Percentiles rank a stretch among this genome's conserved stretches.
phyloP scores from a whole-genome alignment of 1,284 basidiomycete genomes.

The Apiotrichum sp. region DNA sequence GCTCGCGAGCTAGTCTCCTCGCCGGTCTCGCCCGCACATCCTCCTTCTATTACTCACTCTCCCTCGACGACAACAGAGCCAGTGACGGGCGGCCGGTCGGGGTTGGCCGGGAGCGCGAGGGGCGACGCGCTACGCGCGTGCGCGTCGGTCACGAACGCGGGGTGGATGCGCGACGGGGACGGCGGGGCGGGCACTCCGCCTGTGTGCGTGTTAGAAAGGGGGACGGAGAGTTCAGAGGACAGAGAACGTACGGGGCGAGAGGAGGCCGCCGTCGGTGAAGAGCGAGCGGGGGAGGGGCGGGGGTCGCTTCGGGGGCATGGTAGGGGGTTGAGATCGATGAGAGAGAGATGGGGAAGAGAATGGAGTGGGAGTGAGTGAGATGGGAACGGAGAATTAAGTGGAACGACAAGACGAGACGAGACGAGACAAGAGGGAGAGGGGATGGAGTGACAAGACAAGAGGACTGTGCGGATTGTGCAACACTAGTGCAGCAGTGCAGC shows the following conservation, averaged over 20 bases:
- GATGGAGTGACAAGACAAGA: too few species aligned
- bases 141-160: slow-evolving; percentile 35
- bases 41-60: background rate
- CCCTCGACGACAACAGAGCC: slow-evolving; percentile 6
- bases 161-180: slow-evolving; percentile 34
- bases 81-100: background rate
- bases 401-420: background rate
- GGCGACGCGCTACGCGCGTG: slow-evolving; percentile 23
- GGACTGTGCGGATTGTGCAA: too few species aligned
- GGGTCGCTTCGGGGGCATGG: slow-evolving; percentile 36
- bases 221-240: background rate
- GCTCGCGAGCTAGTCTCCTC: background rate
- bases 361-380: background rate
- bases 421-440: too few species aligned
- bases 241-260: slow-evolving; percentile 31
- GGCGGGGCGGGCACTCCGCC: slow-evolving; percentile 33
- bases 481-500: too few species aligned
- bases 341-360: too few species aligned
- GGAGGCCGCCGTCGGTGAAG: slow-evolving; percentile 31
- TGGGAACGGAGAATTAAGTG: background rate
- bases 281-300: slow-evolving; percentile 36
- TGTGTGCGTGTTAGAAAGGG: slow-evolving; percentile 2
- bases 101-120: background rate
- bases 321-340: too few species aligned
- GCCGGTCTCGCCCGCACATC: background rate